Evolutionary conservation across 2,329 filamentous ascomycete species (phyloP).

Genomic region (Exophiala sp.): DNA sequence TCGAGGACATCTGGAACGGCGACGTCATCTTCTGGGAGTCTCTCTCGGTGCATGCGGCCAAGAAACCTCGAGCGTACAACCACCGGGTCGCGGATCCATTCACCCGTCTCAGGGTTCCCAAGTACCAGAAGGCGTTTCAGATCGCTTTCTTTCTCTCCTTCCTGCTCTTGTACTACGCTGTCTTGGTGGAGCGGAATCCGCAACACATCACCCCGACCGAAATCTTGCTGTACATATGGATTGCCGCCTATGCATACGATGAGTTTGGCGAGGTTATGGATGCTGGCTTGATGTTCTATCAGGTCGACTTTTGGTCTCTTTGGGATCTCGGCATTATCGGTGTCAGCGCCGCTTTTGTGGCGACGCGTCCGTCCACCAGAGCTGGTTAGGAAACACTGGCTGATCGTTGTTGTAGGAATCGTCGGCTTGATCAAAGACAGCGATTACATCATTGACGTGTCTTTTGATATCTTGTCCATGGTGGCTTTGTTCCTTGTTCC

Average conservation of each 20-base stretch:
- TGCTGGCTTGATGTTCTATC: slow-evolving; percentile 79
- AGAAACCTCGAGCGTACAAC: slow-evolving; percentile 72
- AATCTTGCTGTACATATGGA: slow-evolving; percentile 73
- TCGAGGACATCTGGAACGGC: slow-evolving; percentile 79
- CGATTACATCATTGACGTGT: slow-evolving; percentile 61
- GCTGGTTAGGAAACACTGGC: slow-evolving; percentile 4
- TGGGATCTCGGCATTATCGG: slow-evolving; percentile 69
- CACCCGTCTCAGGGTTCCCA: slow-evolving; percentile 69
- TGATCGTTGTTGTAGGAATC: slow-evolving; percentile 47
- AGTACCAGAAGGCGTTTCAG: slow-evolving; percentile 80
- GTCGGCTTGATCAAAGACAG: slow-evolving; percentile 60
- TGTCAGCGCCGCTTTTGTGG: slow-evolving; percentile 64
- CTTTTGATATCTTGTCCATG: slow-evolving; percentile 83
- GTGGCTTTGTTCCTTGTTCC: slow-evolving; percentile 88
- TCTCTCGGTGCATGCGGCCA: slow-evolving; percentile 65
- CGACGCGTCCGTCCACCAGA: slow-evolving; percentile 55
- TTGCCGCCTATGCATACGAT: slow-evolving; percentile 81
- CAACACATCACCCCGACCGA: slow-evolving; percentile 63
- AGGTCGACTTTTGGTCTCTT: slow-evolving; percentile 73
- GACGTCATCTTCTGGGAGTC: slow-evolving; percentile 83
- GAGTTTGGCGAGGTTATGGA: slow-evolving; percentile 79
- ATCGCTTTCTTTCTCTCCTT: slow-evolving; percentile 73
- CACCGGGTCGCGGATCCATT: slow-evolving; percentile 62
- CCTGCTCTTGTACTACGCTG: slow-evolving; percentile 76
- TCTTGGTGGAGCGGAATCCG: slow-evolving; percentile 67